These are phyloP conservation scores for Tribonema minus DNA, from an alignment of 108 stramenopile species.

Conservation along the genomic window DNA sequence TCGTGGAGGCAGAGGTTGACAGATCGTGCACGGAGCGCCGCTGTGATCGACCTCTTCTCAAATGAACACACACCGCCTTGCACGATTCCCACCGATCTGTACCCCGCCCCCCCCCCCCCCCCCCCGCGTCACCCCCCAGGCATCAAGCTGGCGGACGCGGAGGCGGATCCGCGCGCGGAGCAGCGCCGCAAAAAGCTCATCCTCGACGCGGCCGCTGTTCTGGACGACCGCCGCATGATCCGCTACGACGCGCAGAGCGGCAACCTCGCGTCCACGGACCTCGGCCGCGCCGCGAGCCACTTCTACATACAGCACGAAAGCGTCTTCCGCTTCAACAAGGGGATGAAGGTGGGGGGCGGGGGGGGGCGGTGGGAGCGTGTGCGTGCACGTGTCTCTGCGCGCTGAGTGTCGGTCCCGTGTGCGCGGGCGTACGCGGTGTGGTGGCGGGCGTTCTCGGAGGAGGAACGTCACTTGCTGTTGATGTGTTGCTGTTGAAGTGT, in stretches of 20 bases:
- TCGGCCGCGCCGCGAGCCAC: slow-evolving; percentile 93
- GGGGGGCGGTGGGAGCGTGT: background rate
- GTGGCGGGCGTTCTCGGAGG: background rate
- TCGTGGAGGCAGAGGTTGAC: no score
- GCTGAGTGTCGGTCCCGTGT: background rate
- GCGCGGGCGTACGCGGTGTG: background rate
- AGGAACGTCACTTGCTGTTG: no score
- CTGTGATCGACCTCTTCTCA: no score
- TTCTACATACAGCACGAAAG: slow-evolving; percentile 94
- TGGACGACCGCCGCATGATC: slow-evolving; percentile 79
- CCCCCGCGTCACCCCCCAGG: no score
- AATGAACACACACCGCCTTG: no score
- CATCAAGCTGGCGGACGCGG: slow-evolving; percentile 10
- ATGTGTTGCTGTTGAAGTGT: no score
- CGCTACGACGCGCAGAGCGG: slow-evolving; percentile 75
- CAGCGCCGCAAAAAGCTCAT: slow-evolving; percentile 66
- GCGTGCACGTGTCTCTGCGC: background rate
- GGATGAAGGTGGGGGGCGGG: background rate
- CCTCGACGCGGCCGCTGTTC: slow-evolving; percentile 68
- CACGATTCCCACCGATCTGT: no score
- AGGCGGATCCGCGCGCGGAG: slow-evolving; percentile 7
- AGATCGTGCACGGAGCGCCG: no score
- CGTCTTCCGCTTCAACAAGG: slow-evolving; percentile 84
- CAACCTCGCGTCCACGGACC: slow-evolving; percentile 81
- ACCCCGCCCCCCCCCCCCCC: no score